Percentiles rank a stretch among this genome's conserved stretches.
Evolutionary conservation across 495 filamentous ascomycete genomes (phyloP).

Genomic region (Podospora pseudoanserina): DNA sequence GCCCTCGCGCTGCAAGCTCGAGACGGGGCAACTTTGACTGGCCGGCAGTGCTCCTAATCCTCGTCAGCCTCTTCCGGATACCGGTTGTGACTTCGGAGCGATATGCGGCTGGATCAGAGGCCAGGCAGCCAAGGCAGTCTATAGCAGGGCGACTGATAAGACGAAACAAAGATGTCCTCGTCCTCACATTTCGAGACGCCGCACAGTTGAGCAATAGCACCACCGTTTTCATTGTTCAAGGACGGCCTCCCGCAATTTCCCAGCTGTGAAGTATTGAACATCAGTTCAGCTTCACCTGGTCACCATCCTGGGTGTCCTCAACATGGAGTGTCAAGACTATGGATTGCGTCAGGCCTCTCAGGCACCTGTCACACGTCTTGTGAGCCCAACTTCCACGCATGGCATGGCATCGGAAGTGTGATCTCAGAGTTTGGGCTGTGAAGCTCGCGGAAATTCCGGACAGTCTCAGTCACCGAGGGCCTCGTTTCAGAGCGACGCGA

Average conservation of each 20-base stretch:
- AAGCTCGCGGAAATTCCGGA: neutral
- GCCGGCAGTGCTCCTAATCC: neutral
- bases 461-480: neutral
- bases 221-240: neutral
- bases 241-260: constrained; percentile 2
- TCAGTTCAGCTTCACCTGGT: neutral
- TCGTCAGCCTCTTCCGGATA: neutral
- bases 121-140: constrained; percentile 15
- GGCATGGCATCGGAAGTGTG: neutral
- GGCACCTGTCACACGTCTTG: constrained; percentile 1
- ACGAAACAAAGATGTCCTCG: neutral
- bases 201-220: neutral
- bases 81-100: neutral
- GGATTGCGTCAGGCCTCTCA: neutral
- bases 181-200: neutral
- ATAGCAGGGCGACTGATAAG: neutral
- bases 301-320: neutral
- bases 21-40: neutral
- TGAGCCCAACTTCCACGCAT: neutral
- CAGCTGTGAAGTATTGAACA: neutral
- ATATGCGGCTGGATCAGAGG: neutral
- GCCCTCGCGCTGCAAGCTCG: constrained; percentile 9
- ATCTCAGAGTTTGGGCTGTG: neutral
- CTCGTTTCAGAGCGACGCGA: neutral
- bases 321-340: neutral